phyloP scores from a whole-genome alignment of 345 rosid genomes.

The Gossypium sturtianum region DNA sequence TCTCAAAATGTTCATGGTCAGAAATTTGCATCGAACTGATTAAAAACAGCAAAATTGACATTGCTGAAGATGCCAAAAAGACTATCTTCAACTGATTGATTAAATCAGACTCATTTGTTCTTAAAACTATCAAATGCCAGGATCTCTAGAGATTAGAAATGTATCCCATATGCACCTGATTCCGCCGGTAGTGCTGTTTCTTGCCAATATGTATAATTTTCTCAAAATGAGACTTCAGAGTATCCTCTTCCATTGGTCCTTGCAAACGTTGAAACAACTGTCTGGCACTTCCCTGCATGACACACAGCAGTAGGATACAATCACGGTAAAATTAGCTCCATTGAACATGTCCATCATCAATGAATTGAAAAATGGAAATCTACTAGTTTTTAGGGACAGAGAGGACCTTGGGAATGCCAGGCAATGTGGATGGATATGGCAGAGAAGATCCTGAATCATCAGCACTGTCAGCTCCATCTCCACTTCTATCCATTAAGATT shows the following conservation, averaged over 20 bases:
- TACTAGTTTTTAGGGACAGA: slow-evolving; percentile 9
- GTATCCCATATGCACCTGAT: slow-evolving; percentile 50
- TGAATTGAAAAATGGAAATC: slow-evolving; percentile 11
- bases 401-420: slow-evolving; percentile 95
- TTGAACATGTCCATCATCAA: background rate
- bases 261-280: slow-evolving; percentile 95
- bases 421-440: slow-evolving; percentile 97
- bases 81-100: slow-evolving; percentile 3
- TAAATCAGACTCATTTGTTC: background rate
- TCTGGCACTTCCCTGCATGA: slow-evolving; percentile 91
- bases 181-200: slow-evolving; percentile 51
- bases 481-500: slow-evolving; percentile 75
- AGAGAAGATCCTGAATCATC: slow-evolving; percentile 98
- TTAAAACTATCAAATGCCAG: slow-evolving; percentile 5
- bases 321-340: slow-evolving; percentile 14
- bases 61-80: background rate
- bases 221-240: slow-evolving; percentile 93
- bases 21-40: background rate
- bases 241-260: slow-evolving; percentile 96
- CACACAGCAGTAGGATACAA: slow-evolving; percentile 22
- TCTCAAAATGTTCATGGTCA: background rate
- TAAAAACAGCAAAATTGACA: background rate
- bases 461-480: slow-evolving; percentile 98
- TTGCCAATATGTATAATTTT: slow-evolving; percentile 77
- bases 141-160: slow-evolving; percentile 8